Conservation (phyloP, 1,284 basidiomycete species). For the Apiotrichum montevideense region DNA sequence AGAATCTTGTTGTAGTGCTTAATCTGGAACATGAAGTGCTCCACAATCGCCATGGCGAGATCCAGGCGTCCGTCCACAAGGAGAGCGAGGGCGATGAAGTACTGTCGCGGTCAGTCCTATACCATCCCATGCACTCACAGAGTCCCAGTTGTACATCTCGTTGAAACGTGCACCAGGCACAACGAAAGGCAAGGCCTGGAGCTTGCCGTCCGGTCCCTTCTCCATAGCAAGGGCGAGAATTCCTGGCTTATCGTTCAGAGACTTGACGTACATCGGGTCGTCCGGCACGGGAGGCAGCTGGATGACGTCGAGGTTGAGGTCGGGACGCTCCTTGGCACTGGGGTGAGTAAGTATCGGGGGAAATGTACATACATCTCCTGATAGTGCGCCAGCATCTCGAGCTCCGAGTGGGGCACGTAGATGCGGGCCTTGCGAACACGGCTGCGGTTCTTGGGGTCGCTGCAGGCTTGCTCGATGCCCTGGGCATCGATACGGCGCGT, state of each 20-base stretch:
- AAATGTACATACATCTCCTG: constrained; percentile 42
- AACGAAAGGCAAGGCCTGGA: constrained; percentile 92
- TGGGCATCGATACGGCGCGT: constrained; percentile 95
- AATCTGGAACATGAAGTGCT: constrained; percentile 99
- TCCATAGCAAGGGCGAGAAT: constrained; percentile 90
- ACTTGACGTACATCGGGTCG: constrained; percentile 83
- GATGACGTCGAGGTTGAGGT: constrained; percentile 85
- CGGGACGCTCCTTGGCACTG: constrained; percentile 63
- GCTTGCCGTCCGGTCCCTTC: constrained; percentile 69
- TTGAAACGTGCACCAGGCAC: constrained; percentile 97
- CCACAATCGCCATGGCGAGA: constrained; percentile 94
- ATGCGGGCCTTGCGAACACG: constrained; percentile 81
- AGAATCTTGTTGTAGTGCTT: constrained; percentile 82
- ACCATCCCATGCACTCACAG: neutral
- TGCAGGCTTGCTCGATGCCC: constrained; percentile 91
- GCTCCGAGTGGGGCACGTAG: constrained; percentile 87
- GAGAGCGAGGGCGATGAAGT: constrained; percentile 61
- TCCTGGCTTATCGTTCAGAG: constrained; percentile 87
- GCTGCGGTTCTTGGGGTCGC: constrained; percentile 92
- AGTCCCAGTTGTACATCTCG: constrained; percentile 60
- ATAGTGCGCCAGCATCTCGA: constrained; percentile 92
- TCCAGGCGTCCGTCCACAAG: constrained; percentile 88
- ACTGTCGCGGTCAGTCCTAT: constrained; percentile 11
- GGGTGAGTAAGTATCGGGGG: constrained; percentile 1
- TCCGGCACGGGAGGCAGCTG: constrained; percentile 78